Evolutionary conservation across 768 basidiomycete genomes (phyloP).

Genomic region (Podaxis sp.): DNA sequence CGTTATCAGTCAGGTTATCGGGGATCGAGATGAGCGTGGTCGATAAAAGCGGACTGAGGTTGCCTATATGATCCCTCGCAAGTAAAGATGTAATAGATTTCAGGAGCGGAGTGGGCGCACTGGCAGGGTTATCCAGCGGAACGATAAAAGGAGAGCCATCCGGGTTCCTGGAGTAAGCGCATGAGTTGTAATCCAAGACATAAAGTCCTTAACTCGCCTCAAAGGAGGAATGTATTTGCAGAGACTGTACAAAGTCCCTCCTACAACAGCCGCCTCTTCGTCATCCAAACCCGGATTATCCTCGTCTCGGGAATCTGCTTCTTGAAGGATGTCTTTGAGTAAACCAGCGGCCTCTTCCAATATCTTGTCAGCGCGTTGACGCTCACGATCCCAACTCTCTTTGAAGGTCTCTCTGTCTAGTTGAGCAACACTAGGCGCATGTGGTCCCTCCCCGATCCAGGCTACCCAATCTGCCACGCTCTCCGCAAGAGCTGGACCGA

Average conservation of each 20-base stretch:
- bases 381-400: slow-evolving; percentile 26
- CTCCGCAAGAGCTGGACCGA: slow-evolving; percentile 49
- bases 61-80: slow-evolving; percentile 54
- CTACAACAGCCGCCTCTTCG: slow-evolving; percentile 63
- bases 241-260: slow-evolving; percentile 55
- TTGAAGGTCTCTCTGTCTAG: slow-evolving; percentile 6
- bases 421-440: slow-evolving; percentile 21
- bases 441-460: slow-evolving; percentile 21
- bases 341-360: slow-evolving; percentile 68
- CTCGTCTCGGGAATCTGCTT: slow-evolving; percentile 65
- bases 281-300: slow-evolving; percentile 47
- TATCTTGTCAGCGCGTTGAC: slow-evolving; percentile 37
- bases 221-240: slow-evolving; percentile 52
- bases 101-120: slow-evolving; percentile 60
- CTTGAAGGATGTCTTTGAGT: slow-evolving; percentile 68
- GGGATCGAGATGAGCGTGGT: slow-evolving; percentile 61
- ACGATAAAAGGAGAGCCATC: slow-evolving; percentile 33
- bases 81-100: slow-evolving; percentile 59
- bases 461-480: slow-evolving; percentile 60
- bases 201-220: slow-evolving; percentile 40
- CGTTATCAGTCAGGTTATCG: slow-evolving; percentile 63
- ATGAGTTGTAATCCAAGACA: neutral
- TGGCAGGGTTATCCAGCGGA: slow-evolving; percentile 48
- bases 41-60: slow-evolving; percentile 58
- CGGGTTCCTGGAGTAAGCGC: slow-evolving; percentile 20